phyloP scores from a whole-genome alignment of 371 early-diverging fungal species.

The Mucor saturninus region DNA sequence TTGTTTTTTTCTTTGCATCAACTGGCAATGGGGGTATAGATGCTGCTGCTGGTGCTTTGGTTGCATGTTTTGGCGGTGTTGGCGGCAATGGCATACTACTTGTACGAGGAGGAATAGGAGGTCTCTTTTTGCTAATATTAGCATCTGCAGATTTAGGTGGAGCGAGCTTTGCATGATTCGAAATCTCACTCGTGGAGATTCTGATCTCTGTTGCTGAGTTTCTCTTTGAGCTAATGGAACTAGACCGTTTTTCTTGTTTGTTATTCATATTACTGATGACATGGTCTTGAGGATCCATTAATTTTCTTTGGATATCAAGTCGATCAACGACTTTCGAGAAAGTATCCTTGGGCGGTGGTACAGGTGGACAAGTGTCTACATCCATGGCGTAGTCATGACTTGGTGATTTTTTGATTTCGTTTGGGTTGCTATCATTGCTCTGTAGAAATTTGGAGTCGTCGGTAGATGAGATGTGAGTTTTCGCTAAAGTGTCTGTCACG shows the following conservation, averaged over 20 bases:
- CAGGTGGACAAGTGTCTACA: neutral
- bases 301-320: neutral
- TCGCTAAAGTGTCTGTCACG: conserved; percentile 14
- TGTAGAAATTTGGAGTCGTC: neutral
- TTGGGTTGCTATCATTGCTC: neutral
- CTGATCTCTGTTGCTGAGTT: conserved; percentile 5
- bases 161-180: neutral
- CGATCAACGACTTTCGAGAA: neutral
- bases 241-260: conserved; percentile 12
- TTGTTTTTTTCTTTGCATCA: conserved; percentile 5
- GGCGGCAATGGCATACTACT: conserved; percentile 29
- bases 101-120: conserved; percentile 26
- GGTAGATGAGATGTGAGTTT: neutral
- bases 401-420: neutral
- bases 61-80: neutral
- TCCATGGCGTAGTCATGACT: neutral
- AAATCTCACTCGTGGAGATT: conserved; percentile 6
- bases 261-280: neutral
- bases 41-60: too few relatives aligned
- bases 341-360: conserved; percentile 23
- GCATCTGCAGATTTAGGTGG: conserved; percentile 4
- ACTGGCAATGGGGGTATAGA: neutral
- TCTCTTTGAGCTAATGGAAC: neutral
- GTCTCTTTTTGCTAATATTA: neutral
- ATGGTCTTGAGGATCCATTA: conserved; percentile 4